phyloP scores from a whole-genome alignment of 1,139 yeast genomes.

The Kurtzmaniella quercitrusa region DNA sequence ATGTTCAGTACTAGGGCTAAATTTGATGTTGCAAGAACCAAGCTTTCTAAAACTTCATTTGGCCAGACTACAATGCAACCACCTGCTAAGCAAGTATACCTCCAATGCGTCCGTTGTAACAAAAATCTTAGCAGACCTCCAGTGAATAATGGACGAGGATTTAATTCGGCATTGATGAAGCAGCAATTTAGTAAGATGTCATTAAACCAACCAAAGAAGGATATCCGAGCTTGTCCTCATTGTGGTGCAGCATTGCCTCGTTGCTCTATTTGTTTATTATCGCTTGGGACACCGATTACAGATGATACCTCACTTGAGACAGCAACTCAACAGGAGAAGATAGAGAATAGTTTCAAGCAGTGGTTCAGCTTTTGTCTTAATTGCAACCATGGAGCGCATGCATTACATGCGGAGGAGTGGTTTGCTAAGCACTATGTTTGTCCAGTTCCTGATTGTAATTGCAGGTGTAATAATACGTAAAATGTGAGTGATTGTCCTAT shows the following conservation, averaged over 20 bases:
- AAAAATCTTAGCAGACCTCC: conserved; percentile 50
- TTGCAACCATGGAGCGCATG: conserved; percentile 93
- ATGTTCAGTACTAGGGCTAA: conserved; percentile 73
- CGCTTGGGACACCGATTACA: conserved; percentile 73
- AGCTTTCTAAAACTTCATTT: conserved; percentile 49
- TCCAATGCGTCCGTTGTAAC: conserved; percentile 81
- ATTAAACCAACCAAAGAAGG: conserved; percentile 14
- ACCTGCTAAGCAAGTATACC: conserved; percentile 68
- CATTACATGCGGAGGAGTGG: conserved; percentile 96
- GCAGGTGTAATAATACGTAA: conserved; percentile 63
- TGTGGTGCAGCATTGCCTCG: conserved; percentile 90
- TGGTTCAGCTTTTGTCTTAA: conserved; percentile 91
- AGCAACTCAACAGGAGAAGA: conserved; percentile 13
- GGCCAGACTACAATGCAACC: conserved; percentile 49
- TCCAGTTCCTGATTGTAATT: conserved; percentile 91
- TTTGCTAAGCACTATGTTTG: conserved; percentile 81
- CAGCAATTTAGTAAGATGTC: conserved; percentile 32
- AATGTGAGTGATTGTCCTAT: too few species aligned
- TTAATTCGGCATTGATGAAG: conserved; percentile 29
- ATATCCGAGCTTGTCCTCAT: conserved; percentile 60
- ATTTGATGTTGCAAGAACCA: conserved; percentile 76
- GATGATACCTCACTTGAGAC: conserved; percentile 15
- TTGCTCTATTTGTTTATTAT: conserved; percentile 82
- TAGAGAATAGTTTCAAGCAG: conserved; percentile 45
- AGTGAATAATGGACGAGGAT: conserved; percentile 9